A percentile compares a stretch with the other conserved stretches of the same genome.
phyloP scores from a whole-genome alignment of 768 basidiomycete species.

The Botryobasidium botryosum region DNA sequence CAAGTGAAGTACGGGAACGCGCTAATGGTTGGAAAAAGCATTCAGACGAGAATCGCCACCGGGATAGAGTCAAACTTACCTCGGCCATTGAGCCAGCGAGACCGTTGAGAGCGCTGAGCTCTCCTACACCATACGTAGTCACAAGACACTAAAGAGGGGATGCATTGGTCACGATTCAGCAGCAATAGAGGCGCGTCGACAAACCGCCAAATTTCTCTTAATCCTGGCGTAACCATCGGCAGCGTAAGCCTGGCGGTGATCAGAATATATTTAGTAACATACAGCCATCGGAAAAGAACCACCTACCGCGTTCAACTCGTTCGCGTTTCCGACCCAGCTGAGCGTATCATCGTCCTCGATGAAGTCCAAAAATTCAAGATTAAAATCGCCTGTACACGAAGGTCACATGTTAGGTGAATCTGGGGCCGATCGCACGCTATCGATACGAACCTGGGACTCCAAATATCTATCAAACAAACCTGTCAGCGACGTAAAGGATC shows the following conservation, averaged over 20 bases:
- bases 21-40: constrained; percentile 69
- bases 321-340: constrained; percentile 66
- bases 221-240: constrained; percentile 88
- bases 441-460: too few species aligned
- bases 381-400: not conserved
- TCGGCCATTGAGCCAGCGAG: constrained; percentile 37
- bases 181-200: constrained; percentile 24
- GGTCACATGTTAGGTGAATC: not conserved
- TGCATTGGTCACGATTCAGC: too few species aligned
- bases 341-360: constrained; percentile 65
- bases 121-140: constrained; percentile 85
- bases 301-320: constrained; percentile 6
- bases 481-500: too few species aligned
- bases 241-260: constrained; percentile 53
- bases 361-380: constrained; percentile 36
- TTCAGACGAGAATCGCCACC: constrained; percentile 12
- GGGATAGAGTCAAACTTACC: constrained; percentile 22
- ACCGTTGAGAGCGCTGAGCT: constrained; percentile 73
- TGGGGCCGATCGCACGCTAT: too few species aligned
- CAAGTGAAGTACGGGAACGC: constrained; percentile 79
- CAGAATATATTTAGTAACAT: not conserved
- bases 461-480: too few species aligned
- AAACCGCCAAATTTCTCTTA: constrained; percentile 31
- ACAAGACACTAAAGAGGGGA: constrained; percentile 38
- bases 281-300: not conserved